Percentiles rank a stretch among this genome's conserved stretches.
phyloP scores from a whole-genome alignment of 192 early-diverging fungal species.

The Haplosporangium gracile region DNA sequence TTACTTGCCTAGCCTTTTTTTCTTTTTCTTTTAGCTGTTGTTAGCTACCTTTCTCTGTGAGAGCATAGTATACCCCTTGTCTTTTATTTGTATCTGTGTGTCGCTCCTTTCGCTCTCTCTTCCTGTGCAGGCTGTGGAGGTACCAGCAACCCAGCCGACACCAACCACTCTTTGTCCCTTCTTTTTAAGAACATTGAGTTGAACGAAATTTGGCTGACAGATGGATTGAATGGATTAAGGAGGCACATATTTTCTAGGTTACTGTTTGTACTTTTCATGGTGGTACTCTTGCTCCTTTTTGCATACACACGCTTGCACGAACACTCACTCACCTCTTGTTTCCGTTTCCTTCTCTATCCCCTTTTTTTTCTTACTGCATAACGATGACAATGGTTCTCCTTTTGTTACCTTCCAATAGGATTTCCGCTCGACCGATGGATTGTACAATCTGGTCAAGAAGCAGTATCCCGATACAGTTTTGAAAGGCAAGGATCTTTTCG shows the following conservation, averaged over 20 bases:
- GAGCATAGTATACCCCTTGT: not conserved
- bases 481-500: conserved; percentile 88
- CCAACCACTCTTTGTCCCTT: not conserved
- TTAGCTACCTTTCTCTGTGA: not conserved
- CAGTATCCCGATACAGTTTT: conserved; percentile 78
- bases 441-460: conserved; percentile 88
- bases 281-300: not conserved
- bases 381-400: not conserved
- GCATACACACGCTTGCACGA: not conserved
- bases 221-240: conserved; percentile 5
- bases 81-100: not conserved
- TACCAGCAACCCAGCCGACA: not conserved
- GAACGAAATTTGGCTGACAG: not conserved
- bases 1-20: not conserved
- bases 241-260: not conserved
- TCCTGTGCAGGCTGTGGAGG: conserved; percentile 12
- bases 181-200: not conserved
- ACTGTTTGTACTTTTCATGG: conserved; percentile 12
- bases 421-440: conserved; percentile 85
- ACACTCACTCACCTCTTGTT: not conserved
- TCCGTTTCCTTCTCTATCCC: not conserved
- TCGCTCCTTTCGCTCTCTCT: not conserved
- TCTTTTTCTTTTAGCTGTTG: not conserved
- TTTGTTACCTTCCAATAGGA: conserved; percentile 65
- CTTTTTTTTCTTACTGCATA: conserved; percentile 2